Base-by-base conservation (phyloP, 2,329 filamentous ascomycete species). In the Diaporthe velutina region DNA sequence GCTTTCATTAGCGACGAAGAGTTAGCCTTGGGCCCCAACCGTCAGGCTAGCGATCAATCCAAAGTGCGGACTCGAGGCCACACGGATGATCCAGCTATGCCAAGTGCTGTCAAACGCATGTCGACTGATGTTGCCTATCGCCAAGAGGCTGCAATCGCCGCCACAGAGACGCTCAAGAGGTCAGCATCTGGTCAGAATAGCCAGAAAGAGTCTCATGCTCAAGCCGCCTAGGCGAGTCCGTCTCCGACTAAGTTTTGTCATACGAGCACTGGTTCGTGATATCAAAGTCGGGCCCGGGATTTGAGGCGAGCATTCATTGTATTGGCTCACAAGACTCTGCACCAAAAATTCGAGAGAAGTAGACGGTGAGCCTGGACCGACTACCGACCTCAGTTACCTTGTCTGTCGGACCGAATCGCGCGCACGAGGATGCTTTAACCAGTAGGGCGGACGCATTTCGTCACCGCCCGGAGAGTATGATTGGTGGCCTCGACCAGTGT, bases 1-100 rank as follows among this genome's bases (percentile, higher is more conserved):
- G 70, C 70, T 6, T 19, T 52, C 45, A 22, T 72, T 42, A 72
- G 57, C 15, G 45, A 64, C 28, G 57, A 64, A 19, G 70, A 54
- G 45, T 57, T 64, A 17, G 45, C 57, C 25, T 25, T 33, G 25
- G 9, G 1, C n/a, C 28, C 45, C 25, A 60, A 22, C 42, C 30
- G 33, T n/a, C 35, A 8, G 25, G 12, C 30, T 22, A 13, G 42
- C n/a, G 4, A n/a, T n/a, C n/a, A n/a, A n/a, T n/a, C 48, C 48
- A 30, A 54, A 10, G 10, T 25, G 35, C 45, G 25, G 1, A 9
- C 33, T 54, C 45, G 12, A n/a, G 30, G 13, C 66, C 52, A 40
- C 15, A 17, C 25, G 22, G 25, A 13, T 19, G 66, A 22, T 10
- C 2, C 35, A 28, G 54, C 48, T 13, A 17, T 15, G 33, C 64